Conservation (phyloP, 176 grass and related monocot genomes). For the Eragrostis curvula region DNA sequence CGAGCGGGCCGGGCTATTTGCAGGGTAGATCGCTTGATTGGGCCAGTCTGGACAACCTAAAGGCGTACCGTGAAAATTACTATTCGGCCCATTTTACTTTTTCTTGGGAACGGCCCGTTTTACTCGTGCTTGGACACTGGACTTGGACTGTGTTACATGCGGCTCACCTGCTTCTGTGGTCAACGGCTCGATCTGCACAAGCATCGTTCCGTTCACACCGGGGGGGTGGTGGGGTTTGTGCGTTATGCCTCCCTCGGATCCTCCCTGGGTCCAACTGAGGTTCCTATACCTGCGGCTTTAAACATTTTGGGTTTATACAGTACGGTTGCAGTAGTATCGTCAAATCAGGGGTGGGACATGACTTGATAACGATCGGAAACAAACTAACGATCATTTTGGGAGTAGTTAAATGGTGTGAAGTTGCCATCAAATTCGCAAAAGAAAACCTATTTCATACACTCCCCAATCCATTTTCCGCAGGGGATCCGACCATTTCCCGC, state of each 20-base stretch:
- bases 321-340: no score
- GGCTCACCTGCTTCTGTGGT: background rate
- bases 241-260: background rate
- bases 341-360: no score
- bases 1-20: background rate
- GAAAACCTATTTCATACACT: no score
- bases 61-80: background rate
- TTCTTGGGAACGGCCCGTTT: no score
- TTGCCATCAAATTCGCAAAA: no score
- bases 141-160: background rate
- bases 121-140: background rate
- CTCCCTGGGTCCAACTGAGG: background rate
- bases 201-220: background rate
- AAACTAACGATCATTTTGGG: no score
- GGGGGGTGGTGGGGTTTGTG: background rate
- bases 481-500: constrained; percentile 11
- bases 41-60: background rate
- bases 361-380: no score
- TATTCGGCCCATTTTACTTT: background rate
- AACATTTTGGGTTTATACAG: no score
- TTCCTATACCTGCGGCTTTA: background rate
- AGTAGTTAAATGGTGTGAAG: no score
- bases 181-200: background rate
- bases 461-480: background rate
- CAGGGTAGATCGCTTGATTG: no score